phyloP scores from a whole-genome alignment of 2,329 filamentous ascomycete species.

The Tolypocladium amazonense region DNA sequence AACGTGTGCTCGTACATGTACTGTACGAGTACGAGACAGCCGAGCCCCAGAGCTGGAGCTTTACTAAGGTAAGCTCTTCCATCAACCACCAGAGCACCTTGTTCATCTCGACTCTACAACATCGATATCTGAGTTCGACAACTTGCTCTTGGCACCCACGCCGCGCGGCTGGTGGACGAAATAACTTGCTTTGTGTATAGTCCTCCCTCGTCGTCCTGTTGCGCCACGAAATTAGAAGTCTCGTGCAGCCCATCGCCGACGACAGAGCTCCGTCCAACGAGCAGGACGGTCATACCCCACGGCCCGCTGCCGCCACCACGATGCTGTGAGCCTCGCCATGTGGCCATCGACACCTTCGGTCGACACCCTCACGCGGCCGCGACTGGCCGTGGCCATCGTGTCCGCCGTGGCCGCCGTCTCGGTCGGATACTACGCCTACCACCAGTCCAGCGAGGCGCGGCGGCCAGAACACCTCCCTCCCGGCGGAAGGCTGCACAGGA shows the following conservation, averaged over 20 bases:
- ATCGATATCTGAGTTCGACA: background rate
- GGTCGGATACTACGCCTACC: conserved; percentile 48
- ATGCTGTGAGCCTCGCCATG: conserved; percentile 29
- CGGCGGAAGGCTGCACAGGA: conserved; percentile 43
- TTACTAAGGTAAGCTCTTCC: background rate
- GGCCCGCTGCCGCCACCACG: conserved; percentile 9
- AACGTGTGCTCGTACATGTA: no score
- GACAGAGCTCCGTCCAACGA: background rate
- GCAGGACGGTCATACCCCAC: background rate
- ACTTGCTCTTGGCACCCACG: background rate
- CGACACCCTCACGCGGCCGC: conserved; percentile 44
- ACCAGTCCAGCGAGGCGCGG: conserved; percentile 23
- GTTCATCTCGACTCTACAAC: background rate
- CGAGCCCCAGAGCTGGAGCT: background rate
- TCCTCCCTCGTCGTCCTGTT: background rate
- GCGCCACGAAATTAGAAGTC: background rate
- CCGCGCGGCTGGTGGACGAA: background rate
- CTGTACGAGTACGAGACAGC: background rate
- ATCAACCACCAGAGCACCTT: background rate
- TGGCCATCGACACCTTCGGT: conserved; percentile 36
- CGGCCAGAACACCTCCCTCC: conserved; percentile 11
- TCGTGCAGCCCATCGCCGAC: background rate
- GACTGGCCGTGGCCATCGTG: conserved; percentile 43
- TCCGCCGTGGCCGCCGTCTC: conserved; percentile 47
- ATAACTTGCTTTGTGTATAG: background rate